Base-by-base conservation (phyloP, 2,329 filamentous ascomycete genomes). In the Paecilomyces sp. region DNA sequence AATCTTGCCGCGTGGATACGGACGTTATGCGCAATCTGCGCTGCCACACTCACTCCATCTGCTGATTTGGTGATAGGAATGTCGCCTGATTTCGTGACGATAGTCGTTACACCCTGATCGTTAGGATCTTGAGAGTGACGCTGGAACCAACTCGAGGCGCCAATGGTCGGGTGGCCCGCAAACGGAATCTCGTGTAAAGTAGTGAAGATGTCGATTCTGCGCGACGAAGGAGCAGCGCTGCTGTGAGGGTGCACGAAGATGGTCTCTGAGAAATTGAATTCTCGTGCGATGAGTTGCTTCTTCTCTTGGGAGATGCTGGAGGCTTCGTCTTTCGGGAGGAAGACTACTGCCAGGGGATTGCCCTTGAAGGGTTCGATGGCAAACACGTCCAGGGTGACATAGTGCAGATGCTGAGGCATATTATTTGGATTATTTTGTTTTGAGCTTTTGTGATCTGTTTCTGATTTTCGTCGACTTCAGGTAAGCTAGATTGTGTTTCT, bases 211-310 rank as follows among this genome's bases (percentile, higher is more conserved):
- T 84, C 79, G 56, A 85, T 74, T 25, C 63, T 66, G 24, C 67
- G 67, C 33, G 57, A 59, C n/a, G 28, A 33, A 8, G n/a, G 41
- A 36, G 11, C 33, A 9, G 53, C 22, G 28, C 54, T 15, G 60
- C 55, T 15, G 60, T 60, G 58, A 8, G 67, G 65, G 58, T 83
- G 77, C 18, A 85, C 68, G 62, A 86, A 84, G 25, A 83, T 80
- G 0, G 81, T 83, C 63, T 86, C 83, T 0, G 82, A 83, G 41
- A 83, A 74, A 63, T 85, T 85, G 74, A 85, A 85, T 63, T 85
- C 83, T 33, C 73, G 70, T 4, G 83, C 81, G 59, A 86, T 80
- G 53, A 66, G 68, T 66, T 84, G 83, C 66, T 85, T 83, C 62
- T 81, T 76, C 36, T 72, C 70, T 58, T 83, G 81, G 11, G 72